A percentile compares a stretch with the other conserved stretches of the same genome.
These are phyloP conservation scores for Colletotrichum salicis DNA, from an alignment of 2,329 filamentous ascomycete genomes.

Conservation along the genomic window DNA sequence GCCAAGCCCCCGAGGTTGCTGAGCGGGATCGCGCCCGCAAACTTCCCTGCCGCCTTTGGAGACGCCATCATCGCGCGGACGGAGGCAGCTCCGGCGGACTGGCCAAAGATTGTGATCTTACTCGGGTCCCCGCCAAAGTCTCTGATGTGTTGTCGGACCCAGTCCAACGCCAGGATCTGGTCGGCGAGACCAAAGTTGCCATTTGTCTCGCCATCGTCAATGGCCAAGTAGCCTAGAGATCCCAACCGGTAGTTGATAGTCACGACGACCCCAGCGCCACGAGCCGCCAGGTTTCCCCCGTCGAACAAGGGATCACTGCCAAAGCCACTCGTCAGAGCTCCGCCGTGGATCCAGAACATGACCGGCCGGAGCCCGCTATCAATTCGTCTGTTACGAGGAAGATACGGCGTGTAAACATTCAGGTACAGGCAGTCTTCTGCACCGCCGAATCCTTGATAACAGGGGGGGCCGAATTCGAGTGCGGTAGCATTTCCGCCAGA, in stretches of 20 bases:
- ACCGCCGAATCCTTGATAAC: constrained; percentile 47
- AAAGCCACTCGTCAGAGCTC: constrained; percentile 52
- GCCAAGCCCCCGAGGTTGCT: constrained; percentile 56
- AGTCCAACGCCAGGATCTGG: constrained; percentile 60
- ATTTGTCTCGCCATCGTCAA: constrained; percentile 56
- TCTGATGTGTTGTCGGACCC: constrained; percentile 61
- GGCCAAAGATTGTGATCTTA: constrained; percentile 65
- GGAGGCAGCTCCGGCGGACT: constrained; percentile 63
- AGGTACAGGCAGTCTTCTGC: constrained; percentile 56
- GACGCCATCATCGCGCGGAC: constrained; percentile 61
- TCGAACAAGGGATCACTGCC: constrained; percentile 56
- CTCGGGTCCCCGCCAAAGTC: constrained; percentile 68
- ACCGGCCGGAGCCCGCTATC: constrained; percentile 54
- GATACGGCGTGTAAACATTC: constrained; percentile 56
- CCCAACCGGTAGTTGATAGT: constrained; percentile 69
- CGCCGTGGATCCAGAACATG: constrained; percentile 59
- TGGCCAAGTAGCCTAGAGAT: constrained; percentile 68
- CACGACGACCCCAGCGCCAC: constrained; percentile 64
- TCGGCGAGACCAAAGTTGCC: constrained; percentile 63
- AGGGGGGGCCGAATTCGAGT: constrained; percentile 46
- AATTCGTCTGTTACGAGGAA: constrained; percentile 44
- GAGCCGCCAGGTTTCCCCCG: constrained; percentile 55
- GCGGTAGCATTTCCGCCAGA: constrained; percentile 42
- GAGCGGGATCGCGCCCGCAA: constrained; percentile 57
- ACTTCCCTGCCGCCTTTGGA: constrained; percentile 58